Evolutionary conservation across 1,284 basidiomycete genomes (phyloP), one percentile per base, ranked within the genome.

Genomic region (Boletus coffeatus): DNA sequence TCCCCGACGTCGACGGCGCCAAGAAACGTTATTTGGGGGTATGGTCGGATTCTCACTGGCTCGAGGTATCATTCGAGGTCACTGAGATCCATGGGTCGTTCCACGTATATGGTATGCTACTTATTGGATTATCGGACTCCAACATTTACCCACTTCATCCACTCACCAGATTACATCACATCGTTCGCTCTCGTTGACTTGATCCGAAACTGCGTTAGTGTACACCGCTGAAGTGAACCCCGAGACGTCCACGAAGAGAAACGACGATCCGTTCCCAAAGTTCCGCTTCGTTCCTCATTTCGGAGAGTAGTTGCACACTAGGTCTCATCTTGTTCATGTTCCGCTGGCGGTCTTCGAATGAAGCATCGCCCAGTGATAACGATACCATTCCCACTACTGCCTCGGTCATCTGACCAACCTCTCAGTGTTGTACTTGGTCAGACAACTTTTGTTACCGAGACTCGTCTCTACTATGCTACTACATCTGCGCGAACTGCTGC

Each of bases 1-100:
- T 69, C 1, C 48, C 62, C 6, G 71, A 73, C 5, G 50, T 58
- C 0, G 70, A 69, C 8, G 65, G 68, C 13, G 67, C 65, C 11
- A 82, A 81, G 68, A 81, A 79, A 65, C 79, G 86, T 34, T 81
- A 79, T 57, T 79, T 90, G 0, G 89, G 91, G 71, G 74, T 90
- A 11, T 89, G 87, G 85, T 69, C 74, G 0, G 76, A 75, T 0
- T 72, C 77, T 32, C 69, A 72, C 34, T 34, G 34, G 6, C 64
- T 84, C 1, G 77, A 82, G 58, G 75, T 72, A 0, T 79, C 76
- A 0, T 70, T 79, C 57, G 83, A 90, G 21, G 86, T 90, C 21
- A 83, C 86, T 0, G 79, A 84, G 34, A 67, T 70, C 1, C 87
- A 90, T 66, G 84, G 81, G 0, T 76, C 79, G 2, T 89, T 89